Evolutionary conservation across 768 basidiomycete species (phyloP).

Genomic region (Mycena galopus): DNA sequence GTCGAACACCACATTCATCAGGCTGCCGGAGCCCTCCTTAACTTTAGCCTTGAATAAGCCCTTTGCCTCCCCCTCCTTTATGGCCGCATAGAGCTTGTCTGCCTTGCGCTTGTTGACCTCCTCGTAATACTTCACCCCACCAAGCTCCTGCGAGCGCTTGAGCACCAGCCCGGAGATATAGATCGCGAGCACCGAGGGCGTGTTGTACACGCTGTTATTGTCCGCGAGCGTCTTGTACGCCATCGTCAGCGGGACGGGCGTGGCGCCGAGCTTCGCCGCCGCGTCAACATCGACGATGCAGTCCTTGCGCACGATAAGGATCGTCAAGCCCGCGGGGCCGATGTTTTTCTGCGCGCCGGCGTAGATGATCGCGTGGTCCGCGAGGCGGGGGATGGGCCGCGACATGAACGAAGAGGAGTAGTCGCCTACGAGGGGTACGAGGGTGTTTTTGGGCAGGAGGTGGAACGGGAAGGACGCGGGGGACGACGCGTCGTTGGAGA

Average conservation of each 20-base stretch:
- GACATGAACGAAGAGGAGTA: conserved; percentile 98
- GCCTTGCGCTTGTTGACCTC: conserved; percentile 79
- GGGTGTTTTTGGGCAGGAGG: conserved; percentile 65
- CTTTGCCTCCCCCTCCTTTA: conserved; percentile 77
- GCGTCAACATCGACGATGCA: conserved; percentile 92
- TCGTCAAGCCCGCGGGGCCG: conserved; percentile 92
- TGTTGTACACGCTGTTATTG: conserved; percentile 87
- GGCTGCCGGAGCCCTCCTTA: conserved; percentile 80
- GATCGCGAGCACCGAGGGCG: conserved; percentile 91
- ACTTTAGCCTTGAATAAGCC: conserved; percentile 84
- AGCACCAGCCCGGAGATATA: conserved; percentile 93
- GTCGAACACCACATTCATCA: conserved; percentile 96
- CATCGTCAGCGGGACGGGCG: conserved; percentile 81
- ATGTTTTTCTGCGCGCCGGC: conserved; percentile 99
- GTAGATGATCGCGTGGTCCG: conserved; percentile 93
- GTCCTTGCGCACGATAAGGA: conserved; percentile 95
- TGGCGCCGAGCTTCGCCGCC: conserved; percentile 78
- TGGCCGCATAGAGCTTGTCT: conserved; percentile 77
- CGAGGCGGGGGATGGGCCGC: conserved; percentile 88
- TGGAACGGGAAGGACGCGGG: conserved; percentile 87
- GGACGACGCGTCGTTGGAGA: conserved; percentile 66
- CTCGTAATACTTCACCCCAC: conserved; percentile 77
- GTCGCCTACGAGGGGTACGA: conserved; percentile 91
- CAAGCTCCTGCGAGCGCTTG: conserved; percentile 71
- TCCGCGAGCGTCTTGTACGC: conserved; percentile 89